Conservation (phyloP, 140 eudicot species). For the Ambrosia hybrid region DNA sequence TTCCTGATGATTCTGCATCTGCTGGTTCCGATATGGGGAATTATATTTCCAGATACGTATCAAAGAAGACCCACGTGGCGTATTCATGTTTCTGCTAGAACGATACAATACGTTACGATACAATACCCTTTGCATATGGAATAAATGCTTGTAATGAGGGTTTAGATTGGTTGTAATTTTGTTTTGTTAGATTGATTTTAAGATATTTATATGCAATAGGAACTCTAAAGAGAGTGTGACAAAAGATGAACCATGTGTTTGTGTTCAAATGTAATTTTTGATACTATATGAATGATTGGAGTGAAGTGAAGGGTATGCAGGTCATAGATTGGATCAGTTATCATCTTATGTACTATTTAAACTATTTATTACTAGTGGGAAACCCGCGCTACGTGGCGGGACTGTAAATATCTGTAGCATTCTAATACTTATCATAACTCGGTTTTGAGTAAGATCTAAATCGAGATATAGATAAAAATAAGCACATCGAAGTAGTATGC, state of each 20-base stretch:
- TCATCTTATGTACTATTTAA: too few relatives aligned
- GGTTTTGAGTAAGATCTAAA: too few relatives aligned
- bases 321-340: not conserved
- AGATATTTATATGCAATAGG: not conserved
- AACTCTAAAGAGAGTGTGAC: conserved; percentile 12
- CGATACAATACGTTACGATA: not conserved
- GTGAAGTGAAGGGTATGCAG: too few relatives aligned
- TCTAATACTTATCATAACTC: too few relatives aligned
- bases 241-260: conserved; percentile 7
- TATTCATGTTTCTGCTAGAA: conserved; percentile 17
- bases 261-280: conserved; percentile 12
- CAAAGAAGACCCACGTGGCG: conserved; percentile 64
- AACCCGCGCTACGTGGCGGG: too few relatives aligned
- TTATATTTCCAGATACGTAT: conserved; percentile 70
- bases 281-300: conserved; percentile 7
- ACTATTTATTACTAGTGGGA: too few relatives aligned
- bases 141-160: conserved; percentile 3
- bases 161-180: conserved; percentile 12
- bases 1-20: conserved; percentile 57
- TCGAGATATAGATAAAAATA: too few relatives aligned
- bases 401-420: too few relatives aligned
- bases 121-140: conserved; percentile 9
- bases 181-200: conserved; percentile 12
- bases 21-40: conserved; percentile 47
- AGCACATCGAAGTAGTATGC: too few relatives aligned